Evolutionary conservation across 345 rosid genomes (phyloP), one percentile per base, ranked within the genome.

Genomic region (Dipteronia sinensis): DNA sequence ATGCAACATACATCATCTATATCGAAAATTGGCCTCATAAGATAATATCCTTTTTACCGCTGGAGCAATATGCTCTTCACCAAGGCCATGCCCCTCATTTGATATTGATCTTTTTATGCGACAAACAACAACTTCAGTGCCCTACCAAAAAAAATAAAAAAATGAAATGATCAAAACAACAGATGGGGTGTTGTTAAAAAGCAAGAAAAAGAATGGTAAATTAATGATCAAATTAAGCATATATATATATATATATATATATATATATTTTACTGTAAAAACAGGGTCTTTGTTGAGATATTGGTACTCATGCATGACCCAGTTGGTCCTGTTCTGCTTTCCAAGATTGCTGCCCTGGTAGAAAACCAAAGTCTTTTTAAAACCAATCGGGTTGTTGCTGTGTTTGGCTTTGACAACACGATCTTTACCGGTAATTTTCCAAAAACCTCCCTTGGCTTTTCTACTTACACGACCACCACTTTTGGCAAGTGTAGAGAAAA

Each of bases 391-490:
- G 4, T 47, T 72, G 5, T 19, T 34, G 17, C 82, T 46, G 27
- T 51, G 34, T 56, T 25, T 77, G n/a, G 47, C 76, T 23, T 61
- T 75, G 74, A 87, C 71, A 23, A 23, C 1, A 2, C 84, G 79
- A 68, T 55, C 59, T 12, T 23, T 69, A 10, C 92, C 90, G 0
- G 90, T 84, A 16, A 75, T 3, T 76, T 89, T 87, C 90, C 90
- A 89, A 20, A 3, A 76, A 3, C 92, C 90, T n/a, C 11, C 3
- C 49, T 12, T 25, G 8, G 88, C 80, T 1, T 31, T 79, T 75
- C 92, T 80, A 66, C 77, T 78, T 10, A 38, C 61, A 13, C 55
- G 72, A 3, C 49, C 73, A 59, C 81, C 72, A 12, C 7, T 72
- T 75, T 23, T 66, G 65, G 25, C 74, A 8, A 25, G 80, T 0